Base-by-base conservation (phyloP, 495 filamentous ascomycete species). In the Lasiosphaeria hispida region DNA sequence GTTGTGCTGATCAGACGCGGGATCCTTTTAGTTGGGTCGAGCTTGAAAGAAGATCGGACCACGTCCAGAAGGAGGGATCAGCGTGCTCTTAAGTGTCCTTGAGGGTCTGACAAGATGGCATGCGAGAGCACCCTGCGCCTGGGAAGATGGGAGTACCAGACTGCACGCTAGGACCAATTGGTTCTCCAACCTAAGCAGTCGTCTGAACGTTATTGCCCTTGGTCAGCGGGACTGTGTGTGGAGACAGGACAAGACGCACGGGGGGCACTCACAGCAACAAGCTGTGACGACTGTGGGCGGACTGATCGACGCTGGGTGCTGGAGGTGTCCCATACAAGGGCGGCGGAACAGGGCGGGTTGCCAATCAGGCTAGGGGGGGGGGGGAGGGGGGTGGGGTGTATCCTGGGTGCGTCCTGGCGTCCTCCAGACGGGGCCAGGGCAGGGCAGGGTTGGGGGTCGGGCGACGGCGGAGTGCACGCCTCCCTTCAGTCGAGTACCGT, bases 61-160 rank as follows among this genome's bases (percentile, higher is more conserved):
- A 45, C 58, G 70, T 71, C 69, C 64, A 61, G 69, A 67, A 81
- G 79, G 81, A 79, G 81, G 84, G 86, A 89, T 89, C 85, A 86
- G 83, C 86, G 83, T 79, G 81, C 83, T 30, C 23, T 87, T 89
- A 88, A 85, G 85, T 88, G 78, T 78, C 73, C 72, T 70, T 70
- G 73, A 67, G 69, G 71, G 69, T 69, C 57, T 66, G 64, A 67
- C 62, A 65, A 63, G 60, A 63, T 65, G 73, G 69, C 62, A 69
- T 73, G 69, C 66, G 67, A 60, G 64, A 67, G 65, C 57, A 67
- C 61, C 65, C 60, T 60, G 58, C 55, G 53, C 45, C 50, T 49
- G 48, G 38, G 58, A 57, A 18, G 53, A 59, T 59, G 58, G 58
- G 64, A 56, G 52, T 48, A 53, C 55, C 48, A 45, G 54, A 53